These are phyloP conservation scores for Jasminum sambac DNA, from an alignment of 257 asterid species.

Conservation along the genomic window DNA sequence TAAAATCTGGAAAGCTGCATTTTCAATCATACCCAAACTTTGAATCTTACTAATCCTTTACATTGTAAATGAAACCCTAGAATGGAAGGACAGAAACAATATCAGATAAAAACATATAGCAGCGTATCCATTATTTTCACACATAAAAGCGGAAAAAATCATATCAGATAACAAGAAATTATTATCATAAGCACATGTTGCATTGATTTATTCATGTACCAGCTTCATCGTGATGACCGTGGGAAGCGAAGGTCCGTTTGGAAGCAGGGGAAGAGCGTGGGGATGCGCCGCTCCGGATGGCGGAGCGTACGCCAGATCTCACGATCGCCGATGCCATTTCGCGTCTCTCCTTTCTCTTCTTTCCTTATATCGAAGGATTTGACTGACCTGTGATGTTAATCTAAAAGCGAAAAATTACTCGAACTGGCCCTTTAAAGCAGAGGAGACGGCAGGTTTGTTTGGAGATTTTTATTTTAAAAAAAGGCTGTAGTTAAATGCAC, in stretches of 20 bases:
- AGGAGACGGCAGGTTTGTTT: background rate
- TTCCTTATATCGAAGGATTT: background rate
- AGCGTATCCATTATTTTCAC: background rate
- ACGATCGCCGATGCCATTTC: slow-evolving; percentile 79
- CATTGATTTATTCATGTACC: slow-evolving; percentile 38
- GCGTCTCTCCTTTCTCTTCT: background rate
- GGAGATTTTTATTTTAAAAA: too few species aligned
- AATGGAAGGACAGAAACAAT: background rate
- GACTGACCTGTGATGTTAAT: background rate
- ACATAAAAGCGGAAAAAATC: background rate
- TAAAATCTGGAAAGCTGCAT: background rate
- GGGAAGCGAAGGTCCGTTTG: slow-evolving; percentile 63
- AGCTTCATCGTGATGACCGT: slow-evolving; percentile 75
- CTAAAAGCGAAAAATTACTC: background rate
- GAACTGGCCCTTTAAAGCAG: background rate
- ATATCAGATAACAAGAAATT: background rate
- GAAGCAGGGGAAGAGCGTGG: slow-evolving; percentile 46
- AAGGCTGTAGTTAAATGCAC: too few species aligned
- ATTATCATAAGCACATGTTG: background rate
- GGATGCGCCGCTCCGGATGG: slow-evolving; percentile 65
- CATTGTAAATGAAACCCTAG: slow-evolving; percentile 23
- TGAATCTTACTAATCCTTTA: background rate
- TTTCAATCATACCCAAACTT: slow-evolving; percentile 3
- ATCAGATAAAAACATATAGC: background rate
- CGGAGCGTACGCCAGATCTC: slow-evolving; percentile 84